A percentile compares a stretch with the other conserved stretches of the same genome.
Conservation (phyloP, 805 yeast species). For the Kazachstania psychrophila region DNA sequence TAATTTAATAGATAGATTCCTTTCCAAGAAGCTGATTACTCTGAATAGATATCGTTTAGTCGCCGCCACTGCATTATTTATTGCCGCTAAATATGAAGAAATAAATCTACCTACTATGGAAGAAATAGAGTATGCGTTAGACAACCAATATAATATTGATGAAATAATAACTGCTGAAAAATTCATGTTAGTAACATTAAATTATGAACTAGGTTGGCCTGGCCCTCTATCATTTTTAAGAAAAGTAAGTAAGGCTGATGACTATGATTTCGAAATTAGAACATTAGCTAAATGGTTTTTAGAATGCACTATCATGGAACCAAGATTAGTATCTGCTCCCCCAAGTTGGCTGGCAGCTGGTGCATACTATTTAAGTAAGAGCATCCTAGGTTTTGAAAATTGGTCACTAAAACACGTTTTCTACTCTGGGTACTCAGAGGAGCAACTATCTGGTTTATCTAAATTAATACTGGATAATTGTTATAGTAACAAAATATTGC, state of each 20-base stretch:
- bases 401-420: conserved; percentile 81
- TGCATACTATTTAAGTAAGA: conserved; percentile 71
- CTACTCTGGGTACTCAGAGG: conserved; percentile 79
- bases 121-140: conserved; percentile 83
- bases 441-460: conserved; percentile 70
- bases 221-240: conserved; percentile 94
- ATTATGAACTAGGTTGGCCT: conserved; percentile 93
- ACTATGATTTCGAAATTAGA: conserved; percentile 82
- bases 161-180: conserved; percentile 81
- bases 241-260: conserved; percentile 90
- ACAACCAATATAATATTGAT: conserved; percentile 66
- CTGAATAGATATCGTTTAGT: conserved; percentile 78
- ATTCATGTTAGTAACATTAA: conserved; percentile 80
- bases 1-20: conserved; percentile 80
- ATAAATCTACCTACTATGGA: conserved; percentile 84
- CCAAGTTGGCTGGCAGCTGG: conserved; percentile 94
- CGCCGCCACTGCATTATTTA: conserved; percentile 84
- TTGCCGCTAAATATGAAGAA: conserved; percentile 94
- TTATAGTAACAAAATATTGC: conserved; percentile 44
- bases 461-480: conserved; percentile 54
- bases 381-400: conserved; percentile 58
- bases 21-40: conserved; percentile 66
- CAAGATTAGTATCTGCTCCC: conserved; percentile 72
- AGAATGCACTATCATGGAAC: conserved; percentile 83
- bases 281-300: conserved; percentile 83